Percentiles rank a stretch among this genome's conserved stretches.
Conservation (phyloP, 202 grass and related monocot genomes). For the Hordeum pubiflorum region DNA sequence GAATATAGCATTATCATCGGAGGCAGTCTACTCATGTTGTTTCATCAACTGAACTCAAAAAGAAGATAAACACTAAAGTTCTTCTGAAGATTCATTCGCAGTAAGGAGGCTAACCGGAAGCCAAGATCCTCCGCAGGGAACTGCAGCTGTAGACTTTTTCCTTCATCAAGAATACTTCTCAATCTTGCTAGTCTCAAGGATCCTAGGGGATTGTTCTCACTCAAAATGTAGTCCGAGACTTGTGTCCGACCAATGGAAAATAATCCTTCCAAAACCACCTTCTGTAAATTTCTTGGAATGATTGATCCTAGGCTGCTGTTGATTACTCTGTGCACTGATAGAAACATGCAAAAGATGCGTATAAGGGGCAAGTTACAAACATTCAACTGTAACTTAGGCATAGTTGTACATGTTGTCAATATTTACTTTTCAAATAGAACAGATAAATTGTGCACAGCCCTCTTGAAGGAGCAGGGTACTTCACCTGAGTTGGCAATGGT, state of each 20-base stretch:
- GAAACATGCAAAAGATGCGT: neutral
- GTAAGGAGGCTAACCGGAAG: conserved; percentile 45
- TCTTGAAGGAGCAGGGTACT: neutral
- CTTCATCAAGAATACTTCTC: conserved; percentile 82
- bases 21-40: neutral
- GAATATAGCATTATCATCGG: neutral
- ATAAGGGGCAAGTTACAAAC: neutral
- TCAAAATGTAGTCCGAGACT: conserved; percentile 74
- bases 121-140: conserved; percentile 96
- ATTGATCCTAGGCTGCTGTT: conserved; percentile 66
- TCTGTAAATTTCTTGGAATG: conserved; percentile 64
- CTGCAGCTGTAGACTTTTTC: conserved; percentile 85
- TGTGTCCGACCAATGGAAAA: conserved; percentile 79
- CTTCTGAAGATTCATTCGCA: neutral
- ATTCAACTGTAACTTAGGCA: conserved; percentile 8
- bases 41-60: neutral
- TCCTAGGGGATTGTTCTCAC: conserved; percentile 77
- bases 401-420: neutral
- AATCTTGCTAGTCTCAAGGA: conserved; percentile 57
- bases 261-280: conserved; percentile 59
- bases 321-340: conserved; percentile 72
- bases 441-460: neutral
- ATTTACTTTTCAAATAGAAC: neutral
- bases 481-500: conserved; percentile 92
- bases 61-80: neutral